Evolutionary conservation across 116 monocot species (phyloP).

Genomic region (Thalassia testudinum): DNA sequence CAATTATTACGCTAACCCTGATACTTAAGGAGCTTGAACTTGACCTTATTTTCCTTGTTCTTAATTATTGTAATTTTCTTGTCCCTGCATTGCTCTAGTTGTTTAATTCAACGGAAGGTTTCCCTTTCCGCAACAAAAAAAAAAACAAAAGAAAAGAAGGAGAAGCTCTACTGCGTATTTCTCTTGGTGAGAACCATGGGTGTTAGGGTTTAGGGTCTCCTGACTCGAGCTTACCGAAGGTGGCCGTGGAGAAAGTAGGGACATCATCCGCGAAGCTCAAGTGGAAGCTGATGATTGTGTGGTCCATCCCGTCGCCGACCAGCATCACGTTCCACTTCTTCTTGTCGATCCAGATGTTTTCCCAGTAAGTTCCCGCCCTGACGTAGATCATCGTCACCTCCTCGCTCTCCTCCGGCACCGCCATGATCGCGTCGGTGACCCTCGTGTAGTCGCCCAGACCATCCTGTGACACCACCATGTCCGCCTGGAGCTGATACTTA

Average conservation of each 20-base stretch:
- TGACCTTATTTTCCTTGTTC: too few species aligned
- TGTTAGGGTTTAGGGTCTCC: constrained; percentile 28
- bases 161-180: too few species aligned
- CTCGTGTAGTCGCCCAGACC: constrained; percentile 22
- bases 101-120: too few species aligned
- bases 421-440: constrained; percentile 17
- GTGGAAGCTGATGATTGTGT: constrained; percentile 25
- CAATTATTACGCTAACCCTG: too few species aligned
- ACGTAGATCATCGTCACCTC: constrained; percentile 15
- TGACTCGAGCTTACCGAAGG: constrained; percentile 36
- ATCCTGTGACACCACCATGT: constrained; percentile 15
- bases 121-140: too few species aligned
- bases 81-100: too few species aligned
- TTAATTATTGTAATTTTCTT: too few species aligned
- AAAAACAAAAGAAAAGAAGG: too few species aligned
- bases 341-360: constrained; percentile 21
- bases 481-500: too few species aligned
- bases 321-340: constrained; percentile 24
- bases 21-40: too few species aligned
- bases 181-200: too few species aligned
- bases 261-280: constrained; percentile 19
- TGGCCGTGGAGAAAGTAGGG: constrained; percentile 28
- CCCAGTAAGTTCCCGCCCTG: constrained; percentile 24
- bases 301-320: constrained; percentile 27
- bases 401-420: constrained; percentile 9